These are phyloP conservation scores for Arthrobotrys sinensis DNA, from an alignment of 2,329 filamentous ascomycete species.

Conservation along the genomic window DNA sequence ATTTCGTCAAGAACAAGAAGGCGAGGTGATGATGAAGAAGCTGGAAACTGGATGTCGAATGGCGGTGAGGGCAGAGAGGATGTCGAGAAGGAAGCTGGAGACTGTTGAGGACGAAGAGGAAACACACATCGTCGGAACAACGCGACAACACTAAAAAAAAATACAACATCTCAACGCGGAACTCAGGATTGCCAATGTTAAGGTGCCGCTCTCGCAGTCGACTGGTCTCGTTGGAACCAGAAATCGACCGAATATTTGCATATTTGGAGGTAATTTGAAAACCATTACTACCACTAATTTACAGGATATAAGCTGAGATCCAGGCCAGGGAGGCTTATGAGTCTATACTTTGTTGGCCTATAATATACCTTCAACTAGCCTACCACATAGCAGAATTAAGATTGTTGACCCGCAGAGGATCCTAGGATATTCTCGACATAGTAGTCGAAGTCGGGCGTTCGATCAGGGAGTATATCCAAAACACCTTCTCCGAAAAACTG, in stretches of 20 bases:
- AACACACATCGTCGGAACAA: constrained; percentile 13
- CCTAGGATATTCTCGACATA: background rate
- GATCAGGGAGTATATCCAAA: background rate
- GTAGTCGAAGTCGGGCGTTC: background rate
- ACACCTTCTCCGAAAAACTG: background rate
- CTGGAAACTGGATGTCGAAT: background rate
- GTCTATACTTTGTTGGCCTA: too few relatives aligned
- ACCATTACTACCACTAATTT: too few relatives aligned
- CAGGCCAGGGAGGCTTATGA: too few relatives aligned
- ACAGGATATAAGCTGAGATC: too few relatives aligned
- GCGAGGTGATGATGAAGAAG: constrained; percentile 10
- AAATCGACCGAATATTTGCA: too few relatives aligned
- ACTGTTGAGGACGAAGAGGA: constrained; percentile 7
- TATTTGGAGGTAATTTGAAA: too few relatives aligned
- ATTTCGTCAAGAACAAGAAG: constrained; percentile 22
- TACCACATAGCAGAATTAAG: too few relatives aligned
- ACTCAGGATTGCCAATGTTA: too few relatives aligned
- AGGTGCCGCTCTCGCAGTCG: too few relatives aligned
- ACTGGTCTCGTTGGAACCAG: too few relatives aligned
- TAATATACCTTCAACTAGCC: too few relatives aligned
- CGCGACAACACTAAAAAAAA: constrained; percentile 27
- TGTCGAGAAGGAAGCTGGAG: constrained; percentile 13
- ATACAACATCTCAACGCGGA: constrained; percentile 20
- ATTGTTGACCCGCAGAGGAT: too few relatives aligned
- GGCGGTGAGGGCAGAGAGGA: background rate